These are phyloP conservation scores for Termitomyces sp. DNA, from an alignment of 768 basidiomycete species.

Conservation along the genomic window DNA sequence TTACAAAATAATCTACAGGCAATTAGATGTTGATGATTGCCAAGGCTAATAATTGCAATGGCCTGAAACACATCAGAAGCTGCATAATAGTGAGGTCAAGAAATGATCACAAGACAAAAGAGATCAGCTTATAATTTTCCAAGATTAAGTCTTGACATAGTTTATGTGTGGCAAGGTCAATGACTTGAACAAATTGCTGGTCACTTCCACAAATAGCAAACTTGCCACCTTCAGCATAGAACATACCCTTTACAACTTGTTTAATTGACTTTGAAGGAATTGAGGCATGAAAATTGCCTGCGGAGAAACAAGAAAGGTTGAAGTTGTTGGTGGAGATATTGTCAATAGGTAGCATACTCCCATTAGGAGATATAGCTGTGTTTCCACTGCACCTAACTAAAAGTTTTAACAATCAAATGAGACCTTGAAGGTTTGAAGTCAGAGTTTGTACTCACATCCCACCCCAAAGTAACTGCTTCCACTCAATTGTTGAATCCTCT, in stretches of 20 bases:
- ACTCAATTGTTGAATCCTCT: not conserved
- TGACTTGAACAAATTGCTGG: not conserved
- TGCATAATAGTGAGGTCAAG: not conserved
- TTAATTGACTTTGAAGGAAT: not conserved
- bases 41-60: not conserved
- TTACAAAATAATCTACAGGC: not conserved
- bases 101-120: not conserved
- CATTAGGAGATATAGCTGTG: constrained; percentile 5
- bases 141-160: not conserved
- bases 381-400: constrained; percentile 1
- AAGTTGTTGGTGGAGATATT: constrained; percentile 7
- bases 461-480: not conserved
- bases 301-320: constrained; percentile 2
- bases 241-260: constrained; percentile 4
- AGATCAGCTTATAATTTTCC: not conserved
- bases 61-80: constrained; percentile 3
- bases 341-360: constrained; percentile 3
- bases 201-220: constrained; percentile 10
- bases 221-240: constrained; percentile 5
- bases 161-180: constrained; percentile 1
- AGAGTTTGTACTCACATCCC: not conserved
- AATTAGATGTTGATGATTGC: not conserved
- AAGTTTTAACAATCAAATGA: not conserved
- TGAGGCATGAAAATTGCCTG: not conserved
- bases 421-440: too few species aligned